Base-by-base conservation (phyloP, 2,329 filamentous ascomycete genomes). In the Aspergillus tamarii region DNA sequence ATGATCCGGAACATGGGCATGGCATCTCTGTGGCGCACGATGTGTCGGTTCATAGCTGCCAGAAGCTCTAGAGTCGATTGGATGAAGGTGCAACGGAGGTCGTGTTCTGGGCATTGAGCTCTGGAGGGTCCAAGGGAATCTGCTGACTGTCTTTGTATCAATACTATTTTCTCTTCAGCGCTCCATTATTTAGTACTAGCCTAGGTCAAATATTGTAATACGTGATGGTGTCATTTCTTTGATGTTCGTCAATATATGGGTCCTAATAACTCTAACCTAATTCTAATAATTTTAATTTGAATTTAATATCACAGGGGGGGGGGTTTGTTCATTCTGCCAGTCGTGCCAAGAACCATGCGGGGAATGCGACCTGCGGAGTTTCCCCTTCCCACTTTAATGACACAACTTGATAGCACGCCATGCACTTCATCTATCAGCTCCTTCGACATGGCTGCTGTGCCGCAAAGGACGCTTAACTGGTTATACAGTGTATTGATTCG, bases 391-490 rank as follows among this genome's bases (percentile, higher is more conserved):
- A 28, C 23, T 6, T 30, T 1, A 52, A 54, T 54, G 30, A 36
- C 52, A 32, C 21, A 34, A 34, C 52, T 36, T 36, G 59, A 41
- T 21, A 21, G 36, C 32, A 34, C 34, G 34, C 52, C 57, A 59
- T 56, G 50, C 48, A 52, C 58, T 54, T n/a, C 39, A 8, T 41
- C 39, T 41, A 41, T 41, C 56, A 59, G 58, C 65, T 61, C 57
- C 63, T 56, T 64, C 71, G 65, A 61, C 59, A 86, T 86, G 84
- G 81, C 84, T 65, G 88, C 89, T 72, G 91, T 97, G 76, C 91
- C 92, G 73, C 93, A 96, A 79, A 91, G 93, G 81, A 90, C 96
- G 65, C 85, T 98, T 74, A 94, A 93, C 81, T 98, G 94, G 94
- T 88, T 98, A 7, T 97, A 96, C 81, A 95, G 92, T 80, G 90